phyloP scores from a whole-genome alignment of 208 protist species.

The Leishmania major region DNA sequence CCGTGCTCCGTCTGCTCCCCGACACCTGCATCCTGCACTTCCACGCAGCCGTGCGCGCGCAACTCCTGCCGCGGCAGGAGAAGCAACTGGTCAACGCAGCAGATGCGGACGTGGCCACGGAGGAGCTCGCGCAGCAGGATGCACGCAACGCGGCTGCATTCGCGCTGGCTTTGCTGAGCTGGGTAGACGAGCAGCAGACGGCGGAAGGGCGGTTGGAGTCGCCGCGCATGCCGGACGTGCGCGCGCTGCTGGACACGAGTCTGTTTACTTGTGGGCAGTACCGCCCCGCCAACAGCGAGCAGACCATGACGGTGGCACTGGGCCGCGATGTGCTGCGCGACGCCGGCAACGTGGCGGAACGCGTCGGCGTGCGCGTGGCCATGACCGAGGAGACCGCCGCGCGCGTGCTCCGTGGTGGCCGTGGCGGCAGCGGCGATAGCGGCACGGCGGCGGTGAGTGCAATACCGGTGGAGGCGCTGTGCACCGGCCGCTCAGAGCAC shows the following conservation, averaged over 20 bases:
- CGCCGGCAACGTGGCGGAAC: conserved; percentile 11
- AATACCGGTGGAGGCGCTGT: conserved; percentile 33
- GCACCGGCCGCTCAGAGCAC: not conserved
- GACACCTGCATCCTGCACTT: conserved; percentile 36
- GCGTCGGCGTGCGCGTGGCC: conserved; percentile 19
- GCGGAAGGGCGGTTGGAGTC: not conserved
- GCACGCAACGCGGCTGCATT: conserved; percentile 18
- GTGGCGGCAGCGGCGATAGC: not conserved
- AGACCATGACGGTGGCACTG: conserved; percentile 10
- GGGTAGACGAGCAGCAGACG: conserved; percentile 2
- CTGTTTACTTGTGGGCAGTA: conserved; percentile 13
- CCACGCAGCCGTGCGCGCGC: conserved; percentile 2
- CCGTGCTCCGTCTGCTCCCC: conserved; percentile 11
- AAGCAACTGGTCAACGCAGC: not conserved
- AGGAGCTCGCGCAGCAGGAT: conserved; percentile 3
- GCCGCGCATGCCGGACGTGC: conserved; percentile 3
- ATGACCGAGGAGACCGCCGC: conserved; percentile 45
- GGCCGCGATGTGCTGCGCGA: conserved; percentile 31
- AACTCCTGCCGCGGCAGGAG: not conserved
- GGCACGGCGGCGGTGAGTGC: conserved; percentile 8
- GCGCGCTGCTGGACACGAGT: conserved; percentile 24
- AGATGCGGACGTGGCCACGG: not conserved
- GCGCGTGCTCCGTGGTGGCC: not conserved
- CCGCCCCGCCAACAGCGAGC: not conserved
- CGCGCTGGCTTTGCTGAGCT: conserved; percentile 13